A percentile compares a stretch with the other conserved stretches of the same genome.
Conservation (phyloP, 768 basidiomycete species). For the Trametes cinnabarina region DNA sequence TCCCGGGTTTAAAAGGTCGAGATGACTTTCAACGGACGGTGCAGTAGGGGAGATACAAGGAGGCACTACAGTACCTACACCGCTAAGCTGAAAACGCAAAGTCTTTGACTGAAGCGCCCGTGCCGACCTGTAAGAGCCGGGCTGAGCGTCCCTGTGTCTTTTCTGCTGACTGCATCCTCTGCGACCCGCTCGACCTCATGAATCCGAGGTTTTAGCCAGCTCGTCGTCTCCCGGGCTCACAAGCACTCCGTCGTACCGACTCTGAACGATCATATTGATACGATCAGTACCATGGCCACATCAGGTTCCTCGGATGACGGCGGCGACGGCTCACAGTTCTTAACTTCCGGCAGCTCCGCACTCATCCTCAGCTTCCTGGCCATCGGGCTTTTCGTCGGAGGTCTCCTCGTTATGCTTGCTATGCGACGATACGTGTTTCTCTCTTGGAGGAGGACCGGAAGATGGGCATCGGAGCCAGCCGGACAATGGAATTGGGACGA, state of each 20-base stretch:
- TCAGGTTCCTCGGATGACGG: not conserved
- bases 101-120: no score
- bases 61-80: no score
- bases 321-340: conserved; percentile 10
- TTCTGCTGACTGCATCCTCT: not conserved
- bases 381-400: conserved; percentile 52
- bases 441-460: not conserved
- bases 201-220: not conserved
- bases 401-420: conserved; percentile 47
- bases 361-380: conserved; percentile 61
- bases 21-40: no score
- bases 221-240: not conserved
- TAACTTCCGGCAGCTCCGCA: conserved; percentile 42
- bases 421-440: conserved; percentile 19
- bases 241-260: no score
- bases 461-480: not conserved
- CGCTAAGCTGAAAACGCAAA: no score
- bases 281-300: not conserved
- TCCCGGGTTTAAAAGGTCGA: no score
- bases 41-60: no score
- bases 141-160: not conserved
- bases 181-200: not conserved
- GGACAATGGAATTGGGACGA: not conserved
- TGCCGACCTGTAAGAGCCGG: no score
- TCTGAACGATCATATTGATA: no score